Percentiles rank a stretch among this genome's conserved stretches.
Evolutionary conservation across 2,329 filamentous ascomycete genomes (phyloP).

Genomic region (Colletotrichum sp.): DNA sequence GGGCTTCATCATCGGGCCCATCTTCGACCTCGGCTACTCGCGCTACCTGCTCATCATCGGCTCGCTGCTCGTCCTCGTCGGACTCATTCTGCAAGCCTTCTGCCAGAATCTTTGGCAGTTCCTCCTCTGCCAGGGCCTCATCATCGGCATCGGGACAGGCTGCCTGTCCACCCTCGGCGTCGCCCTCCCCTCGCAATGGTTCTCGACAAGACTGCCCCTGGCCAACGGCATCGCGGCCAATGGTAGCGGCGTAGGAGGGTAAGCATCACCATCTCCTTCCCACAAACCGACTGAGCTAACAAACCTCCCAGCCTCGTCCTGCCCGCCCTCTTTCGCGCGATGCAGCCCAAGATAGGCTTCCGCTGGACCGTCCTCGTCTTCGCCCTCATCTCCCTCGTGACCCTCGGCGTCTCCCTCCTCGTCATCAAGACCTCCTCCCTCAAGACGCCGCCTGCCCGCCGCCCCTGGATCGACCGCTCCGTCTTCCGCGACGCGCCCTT

Average conservation of each 20-base stretch:
- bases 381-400: slow-evolving; percentile 10
- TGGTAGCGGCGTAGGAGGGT: slow-evolving; percentile 33
- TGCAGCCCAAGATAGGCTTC: slow-evolving; percentile 11
- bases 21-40: slow-evolving; percentile 54
- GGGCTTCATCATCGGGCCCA: slow-evolving; percentile 47
- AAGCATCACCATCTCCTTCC: not conserved
- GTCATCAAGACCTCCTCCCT: slow-evolving; percentile 16
- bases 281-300: not conserved
- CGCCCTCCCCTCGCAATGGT: slow-evolving; percentile 37
- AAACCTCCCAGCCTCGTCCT: not conserved
- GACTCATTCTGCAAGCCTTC: slow-evolving; percentile 34
- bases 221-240: slow-evolving; percentile 38
- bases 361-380: slow-evolving; percentile 15
- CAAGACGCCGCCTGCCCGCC: slow-evolving; percentile 6
- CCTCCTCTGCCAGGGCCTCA: slow-evolving; percentile 49
- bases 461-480: slow-evolving; percentile 26
- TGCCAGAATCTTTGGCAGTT: slow-evolving; percentile 11
- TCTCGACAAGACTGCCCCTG: slow-evolving; percentile 29
- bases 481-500: slow-evolving; percentile 43
- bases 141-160: slow-evolving; percentile 49
- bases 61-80: slow-evolving; percentile 46
- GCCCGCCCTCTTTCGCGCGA: slow-evolving; percentile 4
- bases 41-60: slow-evolving; percentile 44
- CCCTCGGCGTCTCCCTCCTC: slow-evolving; percentile 1
- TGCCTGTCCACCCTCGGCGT: slow-evolving; percentile 42